Conservation (phyloP, 2,329 filamentous ascomycete species). For the Lasiodiplodia citricola region DNA sequence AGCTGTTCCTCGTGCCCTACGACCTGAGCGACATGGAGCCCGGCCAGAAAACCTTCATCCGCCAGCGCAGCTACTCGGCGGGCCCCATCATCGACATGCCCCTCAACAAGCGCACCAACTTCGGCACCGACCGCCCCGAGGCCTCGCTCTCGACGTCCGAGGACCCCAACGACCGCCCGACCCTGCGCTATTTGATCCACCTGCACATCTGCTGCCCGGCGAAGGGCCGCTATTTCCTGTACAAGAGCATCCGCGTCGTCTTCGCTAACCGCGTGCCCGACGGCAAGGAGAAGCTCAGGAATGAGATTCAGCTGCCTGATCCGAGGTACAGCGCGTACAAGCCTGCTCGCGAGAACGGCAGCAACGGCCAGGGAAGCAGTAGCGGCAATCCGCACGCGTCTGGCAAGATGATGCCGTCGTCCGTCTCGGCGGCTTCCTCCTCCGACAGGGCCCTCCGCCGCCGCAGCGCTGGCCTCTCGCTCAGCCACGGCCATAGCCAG, state of each 20-base stretch:
- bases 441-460: slow-evolving; percentile 37
- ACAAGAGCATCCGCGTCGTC: slow-evolving; percentile 90
- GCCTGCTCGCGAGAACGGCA: slow-evolving; percentile 54
- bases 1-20: slow-evolving; percentile 92
- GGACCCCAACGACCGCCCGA: slow-evolving; percentile 67
- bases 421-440: slow-evolving; percentile 27
- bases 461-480: slow-evolving; percentile 41
- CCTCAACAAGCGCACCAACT: slow-evolving; percentile 51
- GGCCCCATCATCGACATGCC: slow-evolving; percentile 81
- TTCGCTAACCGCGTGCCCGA: slow-evolving; percentile 97
- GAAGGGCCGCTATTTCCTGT: slow-evolving; percentile 83
- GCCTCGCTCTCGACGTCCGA: slow-evolving; percentile 56
- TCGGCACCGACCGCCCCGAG: slow-evolving; percentile 60
- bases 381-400: slow-evolving; percentile 31
- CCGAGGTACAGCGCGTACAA: slow-evolving; percentile 88
- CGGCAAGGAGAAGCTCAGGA: slow-evolving; percentile 88
- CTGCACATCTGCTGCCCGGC: slow-evolving; percentile 89
- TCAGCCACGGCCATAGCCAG: slow-evolving; percentile 42
- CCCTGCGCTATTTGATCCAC: slow-evolving; percentile 87
- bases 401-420: neutral
- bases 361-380: slow-evolving; percentile 28
- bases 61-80: slow-evolving; percentile 85
- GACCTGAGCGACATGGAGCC: slow-evolving; percentile 91
- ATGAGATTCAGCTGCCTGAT: slow-evolving; percentile 88
- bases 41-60: slow-evolving; percentile 93